A percentile compares a stretch with the other conserved stretches of the same genome.
Evolutionary conservation across 192 early-diverging fungal species (phyloP).

Genomic region (Paraglomus brasilianum): DNA sequence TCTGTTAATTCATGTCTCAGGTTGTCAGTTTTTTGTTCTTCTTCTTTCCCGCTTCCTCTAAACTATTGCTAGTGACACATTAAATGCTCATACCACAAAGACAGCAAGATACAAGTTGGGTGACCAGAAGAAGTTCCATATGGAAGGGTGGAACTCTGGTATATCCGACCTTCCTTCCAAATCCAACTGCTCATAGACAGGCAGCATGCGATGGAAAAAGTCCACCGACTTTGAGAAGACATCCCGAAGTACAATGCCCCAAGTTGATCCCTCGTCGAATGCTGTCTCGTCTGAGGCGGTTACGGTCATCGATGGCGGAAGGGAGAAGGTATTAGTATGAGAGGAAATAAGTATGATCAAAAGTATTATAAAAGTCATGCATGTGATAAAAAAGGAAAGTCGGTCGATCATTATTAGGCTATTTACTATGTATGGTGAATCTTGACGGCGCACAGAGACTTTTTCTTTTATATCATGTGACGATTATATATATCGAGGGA

Average conservation of each 20-base stretch:
- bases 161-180: constrained; percentile 1
- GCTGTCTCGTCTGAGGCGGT: too few species aligned
- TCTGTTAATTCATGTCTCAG: neutral
- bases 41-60: neutral
- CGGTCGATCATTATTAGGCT: too few species aligned
- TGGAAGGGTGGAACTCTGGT: constrained; percentile 20
- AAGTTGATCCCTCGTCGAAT: too few species aligned
- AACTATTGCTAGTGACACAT: neutral
- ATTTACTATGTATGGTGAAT: too few species aligned
- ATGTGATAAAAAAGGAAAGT: too few species aligned
- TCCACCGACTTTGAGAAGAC: neutral
- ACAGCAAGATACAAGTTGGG: constrained; percentile 25
- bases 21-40: neutral
- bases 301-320: too few species aligned
- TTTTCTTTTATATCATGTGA: too few species aligned
- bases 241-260: neutral
- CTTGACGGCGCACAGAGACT: too few species aligned
- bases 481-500: too few species aligned
- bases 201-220: neutral
- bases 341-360: too few species aligned
- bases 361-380: too few species aligned
- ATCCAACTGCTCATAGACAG: neutral
- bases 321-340: too few species aligned
- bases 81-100: constrained; percentile 17
- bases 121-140: constrained; percentile 32